Base-by-base conservation (phyloP, 768 basidiomycete species). In the Cubamyces sp. region DNA sequence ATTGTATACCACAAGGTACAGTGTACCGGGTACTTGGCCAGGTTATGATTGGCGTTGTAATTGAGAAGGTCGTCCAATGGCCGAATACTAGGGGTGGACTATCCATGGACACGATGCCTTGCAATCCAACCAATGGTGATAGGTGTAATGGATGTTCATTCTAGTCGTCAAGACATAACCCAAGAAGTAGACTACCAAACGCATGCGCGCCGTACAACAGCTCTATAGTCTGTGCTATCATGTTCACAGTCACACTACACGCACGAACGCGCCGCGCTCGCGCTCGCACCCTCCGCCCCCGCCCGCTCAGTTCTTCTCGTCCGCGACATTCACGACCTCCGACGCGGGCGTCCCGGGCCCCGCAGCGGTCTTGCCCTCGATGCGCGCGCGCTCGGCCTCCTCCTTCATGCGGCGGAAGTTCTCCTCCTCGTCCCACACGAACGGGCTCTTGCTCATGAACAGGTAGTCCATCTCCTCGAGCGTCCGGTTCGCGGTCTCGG, bases 391-490 rank as follows among this genome's bases (percentile, higher is more conserved):
- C 61, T 60, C 53, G 28, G 47, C 57, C 43, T 68, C 68, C 40
- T 60, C 74, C 68, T 78, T 80, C 59, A 78, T 70, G 57, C 68
- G 69, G 64, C 61, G 68, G 64, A 79, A 80, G 67, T 75, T 69
- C 57, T 60, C 71, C 68, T 80, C 78, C 64, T 78, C 76, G 54
- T 79, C 75, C 78, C 78, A 80, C n/a, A 77, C 77, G 62, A 74
- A 79, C 18, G 77, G 78, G 63, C 78, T 79, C 51, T 76, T 73
- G 66, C 77, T 77, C 52, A 78, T 76, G 63, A 79, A 80, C 51
- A 80, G 70, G 23, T 78, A 70, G 64, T 79, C 77, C 73, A 80
- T 78, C 68, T 80, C 79, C 66, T 80, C 79, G 4, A 79, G 71
- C 9, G 79, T 79, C 28, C 78, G 70, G 62, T 79, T 79, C 23